A percentile compares a stretch with the other conserved stretches of the same genome.
Evolutionary conservation across 2,329 filamentous ascomycete genomes (phyloP).

Genomic region (Endocalyx cinctus): DNA sequence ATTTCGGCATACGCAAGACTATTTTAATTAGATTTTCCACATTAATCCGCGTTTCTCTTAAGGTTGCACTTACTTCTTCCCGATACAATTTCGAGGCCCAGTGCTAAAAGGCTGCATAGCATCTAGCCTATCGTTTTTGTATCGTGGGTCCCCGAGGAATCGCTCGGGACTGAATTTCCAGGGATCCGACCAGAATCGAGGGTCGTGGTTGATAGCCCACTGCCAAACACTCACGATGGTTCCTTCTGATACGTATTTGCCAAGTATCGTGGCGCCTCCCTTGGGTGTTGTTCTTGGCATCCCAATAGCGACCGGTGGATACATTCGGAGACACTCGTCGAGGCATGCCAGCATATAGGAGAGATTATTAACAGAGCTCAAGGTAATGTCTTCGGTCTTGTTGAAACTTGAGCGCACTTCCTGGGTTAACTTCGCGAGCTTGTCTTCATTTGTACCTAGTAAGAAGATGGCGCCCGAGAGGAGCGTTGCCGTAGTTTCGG

Average conservation of each 20-base stretch:
- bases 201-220: constrained; percentile 30
- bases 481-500: constrained; percentile 46
- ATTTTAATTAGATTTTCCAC: no score
- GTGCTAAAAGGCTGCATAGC: constrained; percentile 32
- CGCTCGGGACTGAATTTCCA: constrained; percentile 35
- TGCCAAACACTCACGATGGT: constrained; percentile 35
- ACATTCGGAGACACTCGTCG: constrained; percentile 38
- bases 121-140: constrained; percentile 27
- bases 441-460: constrained; percentile 32
- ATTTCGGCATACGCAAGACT: not conserved
- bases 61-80: constrained; percentile 36
- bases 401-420: constrained; percentile 36
- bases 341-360: constrained; percentile 38
- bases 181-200: constrained; percentile 32
- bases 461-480: constrained; percentile 35
- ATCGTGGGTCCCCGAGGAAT: constrained; percentile 28
- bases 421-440: constrained; percentile 26
- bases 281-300: constrained; percentile 19
- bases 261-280: constrained; percentile 21
- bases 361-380: constrained; percentile 27
- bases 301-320: constrained; percentile 28
- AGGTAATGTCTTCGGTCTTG: constrained; percentile 34
- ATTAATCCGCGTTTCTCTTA: no score
- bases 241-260: constrained; percentile 19
- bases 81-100: constrained; percentile 37